Evolutionary conservation across 1,284 basidiomycete species (phyloP), one percentile per base, ranked within the genome.

Genomic region (Heterobasidion occidentale): DNA sequence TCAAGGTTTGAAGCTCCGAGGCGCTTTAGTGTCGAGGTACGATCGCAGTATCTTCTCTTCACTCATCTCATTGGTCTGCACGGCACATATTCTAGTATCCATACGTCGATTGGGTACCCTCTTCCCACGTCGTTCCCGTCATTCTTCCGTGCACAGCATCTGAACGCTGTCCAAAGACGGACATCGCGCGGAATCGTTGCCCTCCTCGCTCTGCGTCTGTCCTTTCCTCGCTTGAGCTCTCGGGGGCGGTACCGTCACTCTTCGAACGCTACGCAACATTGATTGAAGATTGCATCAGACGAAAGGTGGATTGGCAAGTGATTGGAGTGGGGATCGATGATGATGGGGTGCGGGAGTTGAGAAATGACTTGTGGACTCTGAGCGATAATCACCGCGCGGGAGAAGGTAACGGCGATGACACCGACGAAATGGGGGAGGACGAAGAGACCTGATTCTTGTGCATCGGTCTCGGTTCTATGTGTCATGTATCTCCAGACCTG

Each of bases 291-390:
- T 67, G 67, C 53, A 58, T 66, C 8, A 63, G 62, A 50, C 60
- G 62, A n/a, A 66, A 66, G 34, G 56, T 65, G n/a, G 65, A 68
- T 38, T 71, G 48, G 62, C 61, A 27, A 46, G 34, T 33, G 64
- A 15, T 60, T 65, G 60, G 58, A 2, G 45, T 59, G 65, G 59
- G 58, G 5, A 44, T 57, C 17, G 70, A 71, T 55, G 60, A 60
- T 53, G 71, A 72, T 60, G 71, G 71, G 46, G 59, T 68, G 51
- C 61, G 59, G 51, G 68, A 69, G 53, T 58, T 73, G 46, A 61
- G 62, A 54, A 67, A 68, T 45, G 63, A 61, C 1, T 52, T 73
- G 57, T 71, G 69, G 68, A 20, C 47, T 49, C 27, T 27, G 47
- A 14, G 17, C 47, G 20, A 27, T 33, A 20, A 49, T 49, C 33